Percentiles rank a stretch among this genome's conserved stretches.
Evolutionary conservation across 2,329 filamentous ascomycete genomes (phyloP).

Genomic region (Trichoderma pleuroti): DNA sequence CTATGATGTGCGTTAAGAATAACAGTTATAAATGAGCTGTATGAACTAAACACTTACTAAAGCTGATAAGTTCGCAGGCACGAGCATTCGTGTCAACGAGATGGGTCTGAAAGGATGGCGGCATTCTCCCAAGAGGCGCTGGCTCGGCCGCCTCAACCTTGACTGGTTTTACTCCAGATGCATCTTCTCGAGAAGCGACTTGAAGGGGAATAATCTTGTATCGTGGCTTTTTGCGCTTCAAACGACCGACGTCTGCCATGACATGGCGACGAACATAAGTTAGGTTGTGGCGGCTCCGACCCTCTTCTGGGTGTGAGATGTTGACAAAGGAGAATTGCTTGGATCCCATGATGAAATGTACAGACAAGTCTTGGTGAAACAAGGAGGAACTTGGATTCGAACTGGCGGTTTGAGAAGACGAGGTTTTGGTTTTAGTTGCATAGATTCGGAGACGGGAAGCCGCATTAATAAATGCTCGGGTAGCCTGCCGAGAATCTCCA

Average conservation of each 20-base stretch:
- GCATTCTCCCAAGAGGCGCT: background rate
- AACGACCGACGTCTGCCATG: constrained; percentile 2
- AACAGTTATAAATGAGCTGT: background rate
- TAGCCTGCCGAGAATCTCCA: background rate
- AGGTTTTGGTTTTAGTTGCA: background rate
- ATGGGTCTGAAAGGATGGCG: background rate
- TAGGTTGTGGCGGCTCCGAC: background rate
- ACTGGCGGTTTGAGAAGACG: background rate
- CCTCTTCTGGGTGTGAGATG: constrained; percentile 2
- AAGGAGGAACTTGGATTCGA: background rate
- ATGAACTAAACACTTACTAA: background rate
- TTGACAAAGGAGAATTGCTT: background rate
- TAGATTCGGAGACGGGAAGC: background rate
- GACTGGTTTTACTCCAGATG: background rate
- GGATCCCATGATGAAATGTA: background rate
- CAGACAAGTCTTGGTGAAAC: background rate
- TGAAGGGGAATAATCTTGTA: background rate
- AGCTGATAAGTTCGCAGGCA: constrained; percentile 1
- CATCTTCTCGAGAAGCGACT: background rate
- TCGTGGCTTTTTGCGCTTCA: background rate
- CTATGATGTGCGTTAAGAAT: background rate
- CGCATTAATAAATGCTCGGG: background rate
- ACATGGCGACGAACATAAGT: background rate
- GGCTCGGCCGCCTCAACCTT: background rate
- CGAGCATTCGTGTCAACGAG: background rate